Percentiles rank a stretch among this genome's conserved stretches.
These are phyloP conservation scores for Herpetomonas samuelpessoai DNA, from an alignment of 208 protist genomes.

Conservation along the genomic window DNA sequence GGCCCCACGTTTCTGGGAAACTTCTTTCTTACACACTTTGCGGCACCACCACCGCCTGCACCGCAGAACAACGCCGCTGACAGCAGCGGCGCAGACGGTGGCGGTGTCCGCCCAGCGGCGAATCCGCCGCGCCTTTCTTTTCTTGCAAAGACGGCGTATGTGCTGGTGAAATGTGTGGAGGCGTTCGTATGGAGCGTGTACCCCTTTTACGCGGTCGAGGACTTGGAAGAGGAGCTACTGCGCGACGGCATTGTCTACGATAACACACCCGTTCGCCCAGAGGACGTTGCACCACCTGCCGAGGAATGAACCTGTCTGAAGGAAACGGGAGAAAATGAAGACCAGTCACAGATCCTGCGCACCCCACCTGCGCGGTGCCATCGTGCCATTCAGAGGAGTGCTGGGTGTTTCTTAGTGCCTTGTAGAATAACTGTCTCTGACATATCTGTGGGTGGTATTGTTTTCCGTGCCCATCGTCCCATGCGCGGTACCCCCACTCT, in stretches of 20 bases:
- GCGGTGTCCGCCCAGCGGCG: constrained; percentile 8
- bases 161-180: constrained; percentile 51
- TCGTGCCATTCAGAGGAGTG: no score
- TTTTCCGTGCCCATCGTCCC: no score
- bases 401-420: no score
- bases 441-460: no score
- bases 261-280: background rate
- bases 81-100: background rate
- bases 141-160: constrained; percentile 35
- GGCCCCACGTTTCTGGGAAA: constrained; percentile 7
- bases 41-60: no score
- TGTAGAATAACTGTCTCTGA: no score
- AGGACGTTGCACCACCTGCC: background rate
- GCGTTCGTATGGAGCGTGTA: constrained; percentile 65
- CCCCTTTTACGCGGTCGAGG: constrained; percentile 62
- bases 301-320: no score
- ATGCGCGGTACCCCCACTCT: no score
- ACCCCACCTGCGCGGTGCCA: no score
- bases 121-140: constrained; percentile 15
- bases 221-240: constrained; percentile 53
- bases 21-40: no score
- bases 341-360: no score
- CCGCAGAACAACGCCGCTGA: background rate
- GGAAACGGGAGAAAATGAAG: no score
- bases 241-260: constrained; percentile 54